Evolutionary conservation across 768 basidiomycete species (phyloP).

Genomic region (Lactarius evosmus): DNA sequence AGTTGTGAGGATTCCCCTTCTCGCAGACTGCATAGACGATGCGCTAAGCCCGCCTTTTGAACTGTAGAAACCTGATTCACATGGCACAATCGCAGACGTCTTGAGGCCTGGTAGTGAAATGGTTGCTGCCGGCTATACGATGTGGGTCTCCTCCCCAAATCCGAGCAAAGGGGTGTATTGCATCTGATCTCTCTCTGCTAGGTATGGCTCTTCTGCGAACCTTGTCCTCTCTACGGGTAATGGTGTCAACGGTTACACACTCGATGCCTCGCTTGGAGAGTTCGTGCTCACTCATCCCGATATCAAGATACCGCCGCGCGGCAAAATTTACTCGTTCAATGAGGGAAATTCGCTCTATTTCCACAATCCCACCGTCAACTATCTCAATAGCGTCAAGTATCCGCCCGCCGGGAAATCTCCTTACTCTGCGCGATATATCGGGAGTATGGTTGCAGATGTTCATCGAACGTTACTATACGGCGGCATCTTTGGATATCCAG

Average conservation of each 20-base stretch:
- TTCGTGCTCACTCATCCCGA: constrained; percentile 99
- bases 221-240: constrained; percentile 91
- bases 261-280: constrained; percentile 93
- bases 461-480: constrained; percentile 95
- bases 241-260: constrained; percentile 97
- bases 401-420: constrained; percentile 75
- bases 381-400: constrained; percentile 90
- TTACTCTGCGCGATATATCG: constrained; percentile 91
- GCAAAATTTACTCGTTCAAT: constrained; percentile 99
- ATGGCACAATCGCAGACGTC: constrained; percentile 82
- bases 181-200: constrained; percentile 28
- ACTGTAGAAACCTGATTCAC: constrained; percentile 65
- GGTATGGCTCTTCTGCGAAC: constrained; percentile 95
- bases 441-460: constrained; percentile 99
- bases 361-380: constrained; percentile 72
- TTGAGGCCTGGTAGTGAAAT: constrained; percentile 91
- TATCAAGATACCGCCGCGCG: constrained; percentile 88
- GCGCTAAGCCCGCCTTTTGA: constrained; percentile 13
- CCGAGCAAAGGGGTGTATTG: constrained; percentile 4
- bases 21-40: not conserved
- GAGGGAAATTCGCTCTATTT: constrained; percentile 98
- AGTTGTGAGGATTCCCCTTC: constrained; percentile 54
- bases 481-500: constrained; percentile 97
- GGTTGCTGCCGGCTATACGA: constrained; percentile 98
- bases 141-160: constrained; percentile 49